These are phyloP conservation scores for Plasmodium blacklocki DNA, from an alignment of 169 alveolate genomes.

Conservation along the genomic window DNA sequence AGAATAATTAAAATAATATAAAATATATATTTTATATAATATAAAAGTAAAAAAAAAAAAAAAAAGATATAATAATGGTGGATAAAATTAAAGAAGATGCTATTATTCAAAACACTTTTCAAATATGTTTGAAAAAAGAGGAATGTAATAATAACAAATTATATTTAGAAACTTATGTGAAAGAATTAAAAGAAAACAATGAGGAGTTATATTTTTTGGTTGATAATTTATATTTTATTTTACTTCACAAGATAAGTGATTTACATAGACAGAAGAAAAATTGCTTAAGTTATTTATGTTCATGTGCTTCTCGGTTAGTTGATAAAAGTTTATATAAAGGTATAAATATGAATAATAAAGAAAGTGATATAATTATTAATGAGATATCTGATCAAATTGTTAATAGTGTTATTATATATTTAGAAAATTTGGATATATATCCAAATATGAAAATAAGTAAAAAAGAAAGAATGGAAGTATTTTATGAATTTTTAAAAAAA, in stretches of 20 bases:
- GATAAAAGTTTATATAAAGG: slow-evolving; percentile 36
- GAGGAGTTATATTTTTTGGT: slow-evolving; percentile 30
- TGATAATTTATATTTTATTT: slow-evolving; percentile 52
- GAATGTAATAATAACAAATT: slow-evolving; percentile 27
- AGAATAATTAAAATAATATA: not conserved
- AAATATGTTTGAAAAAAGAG: slow-evolving; percentile 61
- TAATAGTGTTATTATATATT: slow-evolving; percentile 31
- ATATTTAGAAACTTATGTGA: slow-evolving; percentile 51
- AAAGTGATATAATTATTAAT: slow-evolving; percentile 20
- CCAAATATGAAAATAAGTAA: slow-evolving; percentile 45
- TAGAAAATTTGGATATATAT: slow-evolving; percentile 62
- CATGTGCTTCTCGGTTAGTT: slow-evolving; percentile 20
- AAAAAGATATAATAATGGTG: slow-evolving; percentile 14
- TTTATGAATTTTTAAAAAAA: slow-evolving; percentile 52
- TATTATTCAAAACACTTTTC: slow-evolving; percentile 37
- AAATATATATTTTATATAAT: not conserved
- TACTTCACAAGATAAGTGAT: slow-evolving; percentile 51
- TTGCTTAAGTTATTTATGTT: slow-evolving; percentile 60
- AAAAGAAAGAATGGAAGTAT: slow-evolving; percentile 25
- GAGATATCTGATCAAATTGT: slow-evolving; percentile 44
- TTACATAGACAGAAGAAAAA: slow-evolving; percentile 62
- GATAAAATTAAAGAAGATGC: slow-evolving; percentile 38
- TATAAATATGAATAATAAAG: slow-evolving; percentile 19
- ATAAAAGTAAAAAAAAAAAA: not conserved
- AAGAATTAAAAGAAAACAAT: slow-evolving; percentile 43